These are phyloP conservation scores for Acorus calamus DNA, from an alignment of 106 monocot genomes.

Conservation along the genomic window DNA sequence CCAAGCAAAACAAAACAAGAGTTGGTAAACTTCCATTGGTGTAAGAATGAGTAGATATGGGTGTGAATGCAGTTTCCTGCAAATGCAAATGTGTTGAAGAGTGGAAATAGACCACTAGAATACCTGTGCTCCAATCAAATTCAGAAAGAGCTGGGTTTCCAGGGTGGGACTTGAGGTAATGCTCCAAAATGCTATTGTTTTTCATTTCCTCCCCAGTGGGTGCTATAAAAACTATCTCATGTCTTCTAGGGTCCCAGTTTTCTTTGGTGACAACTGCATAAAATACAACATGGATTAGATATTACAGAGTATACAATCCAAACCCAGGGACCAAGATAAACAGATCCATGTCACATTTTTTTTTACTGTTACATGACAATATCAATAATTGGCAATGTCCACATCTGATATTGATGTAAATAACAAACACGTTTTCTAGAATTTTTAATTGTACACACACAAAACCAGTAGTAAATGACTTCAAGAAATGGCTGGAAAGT, in stretches of 20 bases:
- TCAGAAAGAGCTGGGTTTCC: conserved; percentile 51
- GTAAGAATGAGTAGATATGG: neutral
- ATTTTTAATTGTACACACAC: too few species aligned
- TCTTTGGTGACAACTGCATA: conserved; percentile 42
- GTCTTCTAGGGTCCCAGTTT: conserved; percentile 34
- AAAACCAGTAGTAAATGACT: too few species aligned
- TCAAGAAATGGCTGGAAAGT: too few species aligned
- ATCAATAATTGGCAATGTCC: too few species aligned
- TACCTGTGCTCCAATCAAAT: conserved; percentile 83
- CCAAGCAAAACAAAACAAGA: neutral
- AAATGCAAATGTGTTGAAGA: neutral
- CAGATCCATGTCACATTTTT: too few species aligned
- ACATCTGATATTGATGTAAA: too few species aligned
- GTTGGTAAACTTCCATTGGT: neutral
- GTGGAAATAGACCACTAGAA: neutral
- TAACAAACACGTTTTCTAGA: too few species aligned
- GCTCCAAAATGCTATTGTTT: conserved; percentile 52
- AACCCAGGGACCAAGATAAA: too few species aligned
- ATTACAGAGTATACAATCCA: neutral
- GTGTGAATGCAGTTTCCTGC: neutral
- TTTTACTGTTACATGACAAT: too few species aligned
- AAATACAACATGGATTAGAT: neutral
- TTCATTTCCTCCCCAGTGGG: conserved; percentile 76
- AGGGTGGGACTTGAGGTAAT: conserved; percentile 50
- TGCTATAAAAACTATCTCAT: conserved; percentile 41